phyloP scores from a whole-genome alignment of 192 early-diverging fungal genomes.

The Polychytrium aggregatum region DNA sequence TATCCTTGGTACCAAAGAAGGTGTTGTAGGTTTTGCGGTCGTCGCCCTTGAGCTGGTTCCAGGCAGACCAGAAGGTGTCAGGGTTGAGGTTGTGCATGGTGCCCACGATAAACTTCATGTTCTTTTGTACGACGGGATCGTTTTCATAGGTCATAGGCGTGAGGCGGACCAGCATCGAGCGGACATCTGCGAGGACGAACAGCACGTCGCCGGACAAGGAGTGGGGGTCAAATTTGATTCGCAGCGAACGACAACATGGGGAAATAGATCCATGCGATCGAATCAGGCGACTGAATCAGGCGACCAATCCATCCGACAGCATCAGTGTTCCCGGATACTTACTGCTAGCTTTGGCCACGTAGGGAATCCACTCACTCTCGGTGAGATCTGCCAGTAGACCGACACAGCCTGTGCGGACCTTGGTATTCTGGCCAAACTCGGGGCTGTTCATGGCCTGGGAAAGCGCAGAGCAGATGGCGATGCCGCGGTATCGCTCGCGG shows the following conservation, averaged over 20 bases:
- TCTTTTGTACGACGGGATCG: not conserved
- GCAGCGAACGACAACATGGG: too few relatives aligned
- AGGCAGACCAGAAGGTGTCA: not conserved
- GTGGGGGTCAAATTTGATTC: too few relatives aligned
- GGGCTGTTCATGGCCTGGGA: constrained; percentile 8
- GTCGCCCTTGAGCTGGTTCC: too few relatives aligned
- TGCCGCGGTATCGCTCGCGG: constrained; percentile 4
- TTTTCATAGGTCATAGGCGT: not conserved
- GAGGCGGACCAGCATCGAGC: not conserved
- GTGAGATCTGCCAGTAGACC: constrained; percentile 10
- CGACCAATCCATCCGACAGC: not conserved
- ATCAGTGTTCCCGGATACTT: not conserved
- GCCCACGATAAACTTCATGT: not conserved
- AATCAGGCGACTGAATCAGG: not conserved
- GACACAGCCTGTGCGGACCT: constrained; percentile 9
- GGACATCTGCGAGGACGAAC: not conserved
- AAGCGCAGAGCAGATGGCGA: constrained; percentile 4
- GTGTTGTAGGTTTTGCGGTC: too few relatives aligned
- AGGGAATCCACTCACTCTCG: constrained; percentile 11
- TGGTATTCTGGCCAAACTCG: constrained; percentile 11
- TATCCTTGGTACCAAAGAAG: too few relatives aligned
- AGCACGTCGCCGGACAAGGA: too few relatives aligned
- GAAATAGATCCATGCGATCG: not conserved
- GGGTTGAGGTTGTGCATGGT: constrained; percentile 1
- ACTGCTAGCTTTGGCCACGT: constrained; percentile 1